phyloP scores from a whole-genome alignment of 768 basidiomycete genomes.

The Mycena floridula region DNA sequence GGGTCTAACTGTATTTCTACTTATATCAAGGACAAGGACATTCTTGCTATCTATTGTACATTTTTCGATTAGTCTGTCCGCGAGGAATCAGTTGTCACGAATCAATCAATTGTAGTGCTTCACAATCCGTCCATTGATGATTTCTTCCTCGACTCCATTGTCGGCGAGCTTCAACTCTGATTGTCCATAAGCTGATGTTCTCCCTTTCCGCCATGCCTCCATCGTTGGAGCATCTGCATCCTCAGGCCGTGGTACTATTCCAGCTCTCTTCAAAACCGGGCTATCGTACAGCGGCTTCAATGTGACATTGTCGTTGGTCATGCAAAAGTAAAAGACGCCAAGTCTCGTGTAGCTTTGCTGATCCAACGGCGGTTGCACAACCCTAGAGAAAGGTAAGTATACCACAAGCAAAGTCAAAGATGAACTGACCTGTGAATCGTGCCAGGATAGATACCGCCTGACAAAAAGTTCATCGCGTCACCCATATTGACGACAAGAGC shows the following conservation, averaged over 20 bases:
- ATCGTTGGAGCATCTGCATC: slow-evolving; percentile 34
- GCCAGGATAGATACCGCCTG: slow-evolving; percentile 26
- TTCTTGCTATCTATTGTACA: too few species aligned
- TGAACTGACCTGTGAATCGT: slow-evolving; percentile 2
- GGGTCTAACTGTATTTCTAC: too few species aligned
- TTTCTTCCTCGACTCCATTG: slow-evolving; percentile 38
- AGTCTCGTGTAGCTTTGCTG: slow-evolving; percentile 38
- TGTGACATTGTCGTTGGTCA: slow-evolving; percentile 36
- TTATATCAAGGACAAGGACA: too few species aligned
- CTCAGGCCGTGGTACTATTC: slow-evolving; percentile 25
- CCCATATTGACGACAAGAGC: slow-evolving; percentile 56
- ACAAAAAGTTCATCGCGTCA: slow-evolving; percentile 54
- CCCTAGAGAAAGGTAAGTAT: slow-evolving; percentile 15
- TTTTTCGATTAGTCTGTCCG: too few species aligned
- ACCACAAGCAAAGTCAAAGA: neutral
- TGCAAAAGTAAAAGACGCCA: slow-evolving; percentile 41
- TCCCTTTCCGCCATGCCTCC: slow-evolving; percentile 32
- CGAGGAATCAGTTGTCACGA: neutral
- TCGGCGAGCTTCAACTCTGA: slow-evolving; percentile 26
- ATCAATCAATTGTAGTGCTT: slow-evolving; percentile 37
- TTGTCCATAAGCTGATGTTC: slow-evolving; percentile 36
- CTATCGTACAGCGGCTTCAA: slow-evolving; percentile 35
- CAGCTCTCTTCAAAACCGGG: slow-evolving; percentile 33
- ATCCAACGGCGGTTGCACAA: slow-evolving; percentile 42
- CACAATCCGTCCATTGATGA: slow-evolving; percentile 37